Evolutionary conservation across 2,329 filamentous ascomycete genomes (phyloP), one percentile per base, ranked within the genome.

Genomic region (Calonectria fujianensis): DNA sequence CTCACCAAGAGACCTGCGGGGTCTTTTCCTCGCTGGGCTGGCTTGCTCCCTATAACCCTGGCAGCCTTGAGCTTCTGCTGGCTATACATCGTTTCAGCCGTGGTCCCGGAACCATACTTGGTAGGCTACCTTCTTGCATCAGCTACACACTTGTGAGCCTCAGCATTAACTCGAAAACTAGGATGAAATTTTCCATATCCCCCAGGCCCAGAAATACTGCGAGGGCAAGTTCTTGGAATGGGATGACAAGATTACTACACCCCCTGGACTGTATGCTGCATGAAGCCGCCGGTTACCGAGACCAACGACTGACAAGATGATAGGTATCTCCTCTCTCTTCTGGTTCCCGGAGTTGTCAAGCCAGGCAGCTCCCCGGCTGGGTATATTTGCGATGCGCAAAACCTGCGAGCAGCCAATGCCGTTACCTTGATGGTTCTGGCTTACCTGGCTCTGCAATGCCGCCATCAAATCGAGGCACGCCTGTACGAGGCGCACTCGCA

Each of bases 241-340:
- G 97, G 96, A 99, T 85, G 94, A 96, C 74, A 99, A 98, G 84
- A 97, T 99, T 82, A 99, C 97, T 0, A 99, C 97, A 1, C 97
- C 97, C 0, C 96, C 97, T 0, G 97, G 96, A 41, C 87, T 99
- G 87, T 95, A 88, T 83, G 88, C 45, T 18, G 16, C 16, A 41
- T 39, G 7, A 29, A 29, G 3, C 8, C 29, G 50, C n/a, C n/a
- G 11, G 32, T 31, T 11, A 6, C 13, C 6, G 16, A 29, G 5
- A 18, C 11, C 61, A 35, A 45, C 11, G 37, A 32, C 72, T 79
- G 32, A 81, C 48, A 29, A 50, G 24, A 8, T 2, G 8, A 24
- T 66, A 90, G 88, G 9, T 91, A 91, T 74, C 77, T 88, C 20
- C 76, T 90, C 7, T 89, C 89, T 0, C 76, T 84, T 4, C 27